Base-by-base conservation (phyloP, 768 basidiomycete genomes). In the Tremella mesenterica region DNA sequence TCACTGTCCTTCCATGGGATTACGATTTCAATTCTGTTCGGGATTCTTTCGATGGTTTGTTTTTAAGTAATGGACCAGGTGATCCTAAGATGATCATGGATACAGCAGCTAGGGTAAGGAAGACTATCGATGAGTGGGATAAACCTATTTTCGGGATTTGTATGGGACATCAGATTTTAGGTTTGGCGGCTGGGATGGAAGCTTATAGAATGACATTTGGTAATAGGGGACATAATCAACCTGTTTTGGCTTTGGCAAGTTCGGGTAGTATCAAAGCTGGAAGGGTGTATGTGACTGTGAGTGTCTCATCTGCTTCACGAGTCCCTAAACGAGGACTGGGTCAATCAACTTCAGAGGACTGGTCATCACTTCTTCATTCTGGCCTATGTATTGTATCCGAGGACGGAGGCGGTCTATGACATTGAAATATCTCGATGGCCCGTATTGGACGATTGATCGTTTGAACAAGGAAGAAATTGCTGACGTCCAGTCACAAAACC, bases 161-260 rank as follows among this genome's bases (percentile, higher is more conserved):
- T 75, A 97, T 99, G 95, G 95, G 93, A 47, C 89, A 97, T 71
- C 93, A 97, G 75, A 81, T 99, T 63, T 86, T 99, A 61, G 95
- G 93, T 45, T 86, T 99, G 79, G 95, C 93, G 25, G 93, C 91
- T 21, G 93, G 95, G 20, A 74, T 96, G 50, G 92, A 95, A 61
- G 89, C 92, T 18, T 96, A 97, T 74, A 81, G 95, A 41, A 99
- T 99, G 95, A 90, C 85, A 9, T 99, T 97, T 70, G 95, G 95
- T n/a, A 96, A 99, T 73, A 85, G 95, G 61, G 95, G 95, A 16
- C 95, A 99, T 74, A 99, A 99, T 72, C 95, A 99, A 73, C 95
- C 95, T 27, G 95, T 99, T 12, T 79, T 99, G 39, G 93, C 95
- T 26, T 78, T 97, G 49, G 90, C 92, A n/a, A 85, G 84, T 25